Evolutionary conservation across 2,329 filamentous ascomycete species (phyloP).

Genomic region (Sporothrix dimorphospora): DNA sequence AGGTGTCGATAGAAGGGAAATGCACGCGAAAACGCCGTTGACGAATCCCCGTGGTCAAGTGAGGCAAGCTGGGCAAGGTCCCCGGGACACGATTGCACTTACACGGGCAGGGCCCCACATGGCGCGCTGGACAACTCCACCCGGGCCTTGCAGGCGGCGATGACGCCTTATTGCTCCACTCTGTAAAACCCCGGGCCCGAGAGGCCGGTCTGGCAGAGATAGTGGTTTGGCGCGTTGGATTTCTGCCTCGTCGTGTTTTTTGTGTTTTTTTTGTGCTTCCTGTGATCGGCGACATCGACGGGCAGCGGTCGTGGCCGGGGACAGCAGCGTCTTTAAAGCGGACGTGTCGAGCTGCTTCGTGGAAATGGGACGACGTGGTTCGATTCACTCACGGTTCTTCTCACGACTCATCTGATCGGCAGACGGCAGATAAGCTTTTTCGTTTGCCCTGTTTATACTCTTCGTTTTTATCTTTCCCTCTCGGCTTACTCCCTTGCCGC

Average conservation of each 20-base stretch:
- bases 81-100: background rate
- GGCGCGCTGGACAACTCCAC: background rate
- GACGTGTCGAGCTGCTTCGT: background rate
- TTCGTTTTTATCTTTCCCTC: background rate
- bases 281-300: background rate
- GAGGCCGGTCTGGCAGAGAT: background rate
- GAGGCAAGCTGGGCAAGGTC: background rate
- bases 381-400: background rate
- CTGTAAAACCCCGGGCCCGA: constrained; percentile 12
- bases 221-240: background rate
- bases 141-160: background rate
- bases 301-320: background rate
- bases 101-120: constrained; percentile 5
- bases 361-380: background rate
- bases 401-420: background rate
- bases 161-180: constrained; percentile 12
- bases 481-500: background rate
- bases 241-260: background rate
- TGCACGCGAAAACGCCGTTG: background rate
- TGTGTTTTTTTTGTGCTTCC: background rate
- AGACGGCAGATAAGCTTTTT: background rate
- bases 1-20: background rate
- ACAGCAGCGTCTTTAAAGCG: constrained; percentile 8
- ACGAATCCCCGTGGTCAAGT: background rate
- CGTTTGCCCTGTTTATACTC: background rate